phyloP scores from a whole-genome alignment of 139 green algal genomes.

The Parachlorella kessleri region DNA sequence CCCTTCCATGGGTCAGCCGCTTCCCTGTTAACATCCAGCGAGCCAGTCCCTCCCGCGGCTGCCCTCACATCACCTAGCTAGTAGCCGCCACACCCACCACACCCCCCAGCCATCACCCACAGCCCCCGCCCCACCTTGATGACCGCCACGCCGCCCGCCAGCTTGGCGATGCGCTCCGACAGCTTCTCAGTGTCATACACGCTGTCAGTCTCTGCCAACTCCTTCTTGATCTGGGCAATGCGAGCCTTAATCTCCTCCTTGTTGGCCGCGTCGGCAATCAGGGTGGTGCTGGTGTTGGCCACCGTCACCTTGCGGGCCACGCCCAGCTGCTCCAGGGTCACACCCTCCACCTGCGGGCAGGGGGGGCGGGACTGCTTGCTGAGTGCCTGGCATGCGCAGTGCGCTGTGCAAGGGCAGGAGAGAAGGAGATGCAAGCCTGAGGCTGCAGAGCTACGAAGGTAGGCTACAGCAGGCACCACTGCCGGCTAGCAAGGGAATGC shows the following conservation, averaged over 20 bases:
- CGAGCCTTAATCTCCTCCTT: conserved; percentile 97
- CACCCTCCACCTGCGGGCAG: conserved; percentile 57
- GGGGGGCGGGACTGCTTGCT: neutral
- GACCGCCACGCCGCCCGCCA: conserved; percentile 94
- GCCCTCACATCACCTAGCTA: too few relatives aligned
- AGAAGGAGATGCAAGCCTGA: neutral
- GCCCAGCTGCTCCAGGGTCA: conserved; percentile 91
- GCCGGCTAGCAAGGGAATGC: too few relatives aligned
- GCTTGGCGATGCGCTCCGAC: conserved; percentile 98
- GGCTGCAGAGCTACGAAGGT: too few relatives aligned
- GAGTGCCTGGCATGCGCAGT: too few relatives aligned
- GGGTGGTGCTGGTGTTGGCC: conserved; percentile 74
- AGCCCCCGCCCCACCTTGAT: conserved; percentile 93
- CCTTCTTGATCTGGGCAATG: conserved; percentile 95
- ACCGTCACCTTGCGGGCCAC: conserved; percentile 90
- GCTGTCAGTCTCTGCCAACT: conserved; percentile 93
- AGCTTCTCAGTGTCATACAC: conserved; percentile 99
- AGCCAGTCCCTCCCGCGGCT: too few relatives aligned
- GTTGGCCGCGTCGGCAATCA: conserved; percentile 94
- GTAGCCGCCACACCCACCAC: too few relatives aligned
- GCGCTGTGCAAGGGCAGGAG: too few relatives aligned
- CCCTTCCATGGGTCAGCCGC: too few relatives aligned
- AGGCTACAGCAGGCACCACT: neutral
- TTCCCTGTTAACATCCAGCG: too few relatives aligned
- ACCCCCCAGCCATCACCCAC: too few relatives aligned